A percentile compares a stretch with the other conserved stretches of the same genome.
Evolutionary conservation across 1,284 basidiomycete genomes (phyloP).

Genomic region (Abortiporus biennis): DNA sequence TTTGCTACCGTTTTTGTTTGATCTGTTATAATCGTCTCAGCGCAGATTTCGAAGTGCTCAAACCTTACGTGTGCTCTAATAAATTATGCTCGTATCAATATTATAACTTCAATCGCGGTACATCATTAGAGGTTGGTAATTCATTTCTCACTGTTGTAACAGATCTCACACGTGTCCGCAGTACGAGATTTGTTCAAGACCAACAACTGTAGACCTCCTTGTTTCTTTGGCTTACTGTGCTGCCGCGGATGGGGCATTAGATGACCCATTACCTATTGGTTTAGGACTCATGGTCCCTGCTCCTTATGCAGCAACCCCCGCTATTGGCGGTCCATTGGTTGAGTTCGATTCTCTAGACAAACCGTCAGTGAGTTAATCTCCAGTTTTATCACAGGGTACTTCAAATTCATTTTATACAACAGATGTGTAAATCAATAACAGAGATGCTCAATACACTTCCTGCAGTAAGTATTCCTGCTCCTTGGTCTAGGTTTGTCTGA

Average conservation of each 20-base stretch:
- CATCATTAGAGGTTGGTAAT: constrained; percentile 50
- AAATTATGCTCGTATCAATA: constrained; percentile 60
- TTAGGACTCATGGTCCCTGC: constrained; percentile 47
- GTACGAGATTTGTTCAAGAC: constrained; percentile 60
- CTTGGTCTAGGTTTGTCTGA: not conserved
- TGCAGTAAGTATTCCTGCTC: constrained; percentile 28
- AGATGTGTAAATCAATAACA: constrained; percentile 41
- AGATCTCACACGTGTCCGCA: constrained; percentile 18
- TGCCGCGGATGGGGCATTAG: constrained; percentile 40
- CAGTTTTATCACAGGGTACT: not conserved
- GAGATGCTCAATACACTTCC: constrained; percentile 42
- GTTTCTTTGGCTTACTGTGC: constrained; percentile 54
- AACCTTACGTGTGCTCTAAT: constrained; percentile 59
- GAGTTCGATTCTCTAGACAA: constrained; percentile 43
- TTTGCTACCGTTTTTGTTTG: constrained; percentile 56
- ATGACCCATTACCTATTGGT: constrained; percentile 52
- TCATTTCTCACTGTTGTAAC: not conserved
- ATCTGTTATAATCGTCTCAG: constrained; percentile 55
- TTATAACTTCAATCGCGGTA: constrained; percentile 52
- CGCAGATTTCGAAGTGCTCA: constrained; percentile 48
- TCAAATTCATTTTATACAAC: not conserved
- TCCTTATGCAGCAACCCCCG: constrained; percentile 12
- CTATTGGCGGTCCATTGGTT: not conserved
- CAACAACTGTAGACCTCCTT: constrained; percentile 51
- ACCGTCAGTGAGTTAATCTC: constrained; percentile 25